A percentile compares a stretch with the other conserved stretches of the same genome.
These are phyloP conservation scores for Trapa incisa DNA, from an alignment of 345 rosid genomes.

Conservation along the genomic window DNA sequence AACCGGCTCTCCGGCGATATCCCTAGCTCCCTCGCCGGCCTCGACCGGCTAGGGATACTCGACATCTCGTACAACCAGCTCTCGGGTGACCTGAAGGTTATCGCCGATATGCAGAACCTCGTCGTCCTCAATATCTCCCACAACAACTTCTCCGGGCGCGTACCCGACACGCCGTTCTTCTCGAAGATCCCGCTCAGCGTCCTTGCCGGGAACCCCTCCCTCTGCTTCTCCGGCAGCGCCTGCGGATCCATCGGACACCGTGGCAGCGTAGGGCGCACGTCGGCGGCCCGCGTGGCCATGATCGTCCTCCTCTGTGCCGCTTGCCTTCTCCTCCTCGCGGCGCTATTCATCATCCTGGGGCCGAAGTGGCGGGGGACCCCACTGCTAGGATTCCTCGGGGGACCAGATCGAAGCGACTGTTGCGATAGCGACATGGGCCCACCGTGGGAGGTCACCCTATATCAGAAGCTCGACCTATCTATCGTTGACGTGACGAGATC, in stretches of 20 bases:
- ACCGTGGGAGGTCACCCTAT: slow-evolving; percentile 75
- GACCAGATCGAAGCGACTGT: slow-evolving; percentile 20
- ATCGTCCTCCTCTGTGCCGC: slow-evolving; percentile 48
- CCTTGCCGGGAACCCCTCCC: slow-evolving; percentile 51
- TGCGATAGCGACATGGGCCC: slow-evolving; percentile 47
- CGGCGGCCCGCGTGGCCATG: slow-evolving; percentile 49
- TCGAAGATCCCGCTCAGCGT: slow-evolving; percentile 60
- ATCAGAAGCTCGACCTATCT: slow-evolving; percentile 72
- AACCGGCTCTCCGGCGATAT: slow-evolving; percentile 48
- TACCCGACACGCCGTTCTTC: slow-evolving; percentile 75
- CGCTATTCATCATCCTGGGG: slow-evolving; percentile 49
- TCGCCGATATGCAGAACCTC: slow-evolving; percentile 60
- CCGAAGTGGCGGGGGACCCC: slow-evolving; percentile 21
- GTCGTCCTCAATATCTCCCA: slow-evolving; percentile 75
- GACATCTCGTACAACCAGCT: slow-evolving; percentile 70
- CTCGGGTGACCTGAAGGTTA: slow-evolving; percentile 43
- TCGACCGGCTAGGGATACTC: slow-evolving; percentile 51
- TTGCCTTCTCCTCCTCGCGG: slow-evolving; percentile 46
- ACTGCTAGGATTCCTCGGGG: slow-evolving; percentile 19
- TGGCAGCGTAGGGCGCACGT: slow-evolving; percentile 6
- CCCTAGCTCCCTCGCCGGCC: slow-evolving; percentile 41
- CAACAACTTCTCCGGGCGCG: slow-evolving; percentile 65
- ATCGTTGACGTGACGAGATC: slow-evolving; percentile 43
- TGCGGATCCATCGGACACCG: slow-evolving; percentile 16
- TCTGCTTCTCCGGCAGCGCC: slow-evolving; percentile 40